These are phyloP conservation scores for Eucalyptus sp. DNA, from an alignment of 345 rosid genomes.

Conservation along the genomic window DNA sequence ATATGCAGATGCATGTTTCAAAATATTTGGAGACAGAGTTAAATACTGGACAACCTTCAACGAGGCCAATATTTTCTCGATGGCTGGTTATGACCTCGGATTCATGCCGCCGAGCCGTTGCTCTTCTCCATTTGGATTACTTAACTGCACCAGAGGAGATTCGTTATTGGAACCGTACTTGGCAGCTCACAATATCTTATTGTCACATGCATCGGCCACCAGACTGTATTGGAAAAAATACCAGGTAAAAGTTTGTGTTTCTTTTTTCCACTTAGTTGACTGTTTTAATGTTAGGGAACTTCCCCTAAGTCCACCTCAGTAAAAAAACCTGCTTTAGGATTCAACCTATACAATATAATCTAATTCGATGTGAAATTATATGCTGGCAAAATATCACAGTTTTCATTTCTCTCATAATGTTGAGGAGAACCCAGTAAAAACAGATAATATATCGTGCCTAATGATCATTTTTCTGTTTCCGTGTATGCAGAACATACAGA, in stretches of 20 bases:
- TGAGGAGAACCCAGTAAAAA: background rate
- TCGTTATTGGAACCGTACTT: conserved; percentile 63
- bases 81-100: conserved; percentile 21
- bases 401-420: background rate
- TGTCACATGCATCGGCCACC: conserved; percentile 69
- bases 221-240: conserved; percentile 46
- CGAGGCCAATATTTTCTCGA: conserved; percentile 20
- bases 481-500: conserved; percentile 20
- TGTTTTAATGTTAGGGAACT: background rate
- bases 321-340: background rate
- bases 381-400: background rate
- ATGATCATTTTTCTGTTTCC: background rate
- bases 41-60: conserved; percentile 33
- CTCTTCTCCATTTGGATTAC: conserved; percentile 12
- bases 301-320: background rate
- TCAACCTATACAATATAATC: background rate
- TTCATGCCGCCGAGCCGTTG: conserved; percentile 17
- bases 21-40: conserved; percentile 30
- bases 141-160: conserved; percentile 30
- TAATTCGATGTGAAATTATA: background rate
- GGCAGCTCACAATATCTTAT: conserved; percentile 51
- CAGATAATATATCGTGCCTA: background rate
- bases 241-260: conserved; percentile 17
- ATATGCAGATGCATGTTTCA: conserved; percentile 29
- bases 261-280: background rate